phyloP scores from a whole-genome alignment of 2,329 filamentous ascomycete genomes.

The Fusarium multiceps region DNA sequence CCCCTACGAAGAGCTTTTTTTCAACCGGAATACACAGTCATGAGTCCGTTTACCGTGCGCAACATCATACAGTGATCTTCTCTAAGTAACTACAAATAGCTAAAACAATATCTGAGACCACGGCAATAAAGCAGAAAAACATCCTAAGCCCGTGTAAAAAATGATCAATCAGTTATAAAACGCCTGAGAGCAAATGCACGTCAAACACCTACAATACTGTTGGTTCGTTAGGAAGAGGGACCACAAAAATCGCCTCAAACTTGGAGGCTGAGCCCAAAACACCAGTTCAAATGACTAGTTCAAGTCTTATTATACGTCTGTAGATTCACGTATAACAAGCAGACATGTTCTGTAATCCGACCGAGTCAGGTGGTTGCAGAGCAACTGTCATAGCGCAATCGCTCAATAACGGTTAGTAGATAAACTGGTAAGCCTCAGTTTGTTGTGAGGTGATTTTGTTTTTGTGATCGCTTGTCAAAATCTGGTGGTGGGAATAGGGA shows the following conservation, averaged over 20 bases:
- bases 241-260: neutral
- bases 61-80: neutral
- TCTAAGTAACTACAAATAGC: neutral
- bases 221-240: too few relatives aligned
- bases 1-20: neutral
- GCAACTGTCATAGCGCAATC: neutral
- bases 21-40: neutral
- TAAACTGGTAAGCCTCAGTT: constrained; percentile 7
- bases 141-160: neutral
- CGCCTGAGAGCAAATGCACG: neutral
- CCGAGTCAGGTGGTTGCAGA: constrained; percentile 9
- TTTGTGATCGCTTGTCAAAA: neutral
- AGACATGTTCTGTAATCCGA: too few relatives aligned
- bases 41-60: neutral
- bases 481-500: neutral
- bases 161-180: neutral
- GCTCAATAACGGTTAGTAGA: neutral
- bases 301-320: neutral
- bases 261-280: neutral
- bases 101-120: neutral
- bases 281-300: too few relatives aligned
- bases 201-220: too few relatives aligned
- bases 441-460: neutral
- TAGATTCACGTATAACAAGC: neutral
- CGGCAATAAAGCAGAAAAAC: neutral